Evolutionary conservation across 345 rosid genomes (phyloP), one percentile per base, ranked within the genome.

Genomic region (Salix exigua): DNA sequence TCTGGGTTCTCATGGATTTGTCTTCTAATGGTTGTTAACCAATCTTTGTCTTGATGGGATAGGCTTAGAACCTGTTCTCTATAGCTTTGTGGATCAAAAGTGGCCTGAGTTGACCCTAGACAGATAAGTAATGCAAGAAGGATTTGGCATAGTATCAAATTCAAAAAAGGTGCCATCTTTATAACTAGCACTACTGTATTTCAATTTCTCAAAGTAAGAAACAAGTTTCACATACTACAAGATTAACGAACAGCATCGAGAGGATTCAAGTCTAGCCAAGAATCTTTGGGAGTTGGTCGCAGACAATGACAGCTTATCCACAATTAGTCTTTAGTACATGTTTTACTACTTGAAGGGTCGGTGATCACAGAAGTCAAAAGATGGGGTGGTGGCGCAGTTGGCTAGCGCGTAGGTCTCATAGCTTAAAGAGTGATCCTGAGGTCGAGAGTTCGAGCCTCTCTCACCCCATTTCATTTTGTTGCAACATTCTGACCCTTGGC

Each of bases 1-100:
- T 95, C 97, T 53, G 99, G 97, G 77, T 88, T 85, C 80, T 90
- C 91, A 66, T 92, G 99, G 89, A 95, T 87, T 76, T 81, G 88
- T 81, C 99, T 86, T 79, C 97, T 82, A 8, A 88, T 73, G 4
- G 88, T 85, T 37, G 85, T 82, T 40, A 93, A 81, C 97, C 97
- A 95, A 17, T 86, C 87, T 71, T 78, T 84, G 73, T 91, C 87
- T 51, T 68, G 66, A 53, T 71, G 46, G 23, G 97, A 91, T 67
- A 86, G 85, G 51, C 65, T 74, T 40, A 91, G 76, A 38, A 89
- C 26, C 14, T 87, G 77, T 30, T 78, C 66, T 11, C 75, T 64
- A 72, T 84, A 84, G 33, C 30, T 73, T 31, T 71, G 79, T 25
- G 12, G 62, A 68, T 79, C 76, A 46, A 55, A 37, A 35, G 31